Conservation (phyloP, 805 yeast species). For the Metschnikowia matae region DNA sequence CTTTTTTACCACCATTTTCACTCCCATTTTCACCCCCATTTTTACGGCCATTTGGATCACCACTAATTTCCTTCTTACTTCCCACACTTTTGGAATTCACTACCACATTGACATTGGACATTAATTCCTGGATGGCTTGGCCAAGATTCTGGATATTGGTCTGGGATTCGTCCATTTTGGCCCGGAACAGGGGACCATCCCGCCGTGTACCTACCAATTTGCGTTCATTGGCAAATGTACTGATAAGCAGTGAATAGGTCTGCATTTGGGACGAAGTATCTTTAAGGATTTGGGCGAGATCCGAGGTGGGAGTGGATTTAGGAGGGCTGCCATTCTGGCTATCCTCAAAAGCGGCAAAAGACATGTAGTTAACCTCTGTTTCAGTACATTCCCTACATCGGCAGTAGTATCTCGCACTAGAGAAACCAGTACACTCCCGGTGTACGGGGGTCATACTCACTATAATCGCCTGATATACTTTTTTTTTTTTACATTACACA, state of each 20-base stretch:
- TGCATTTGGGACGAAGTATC: constrained; percentile 41
- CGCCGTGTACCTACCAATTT: constrained; percentile 50
- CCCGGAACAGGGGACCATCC: constrained; percentile 40
- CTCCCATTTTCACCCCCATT: neutral
- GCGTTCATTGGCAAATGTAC: constrained; percentile 46
- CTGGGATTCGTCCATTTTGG: constrained; percentile 29
- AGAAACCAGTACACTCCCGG: neutral
- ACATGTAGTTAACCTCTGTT: constrained; percentile 29
- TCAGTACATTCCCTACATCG: no score
- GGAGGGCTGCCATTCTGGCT: constrained; percentile 35
- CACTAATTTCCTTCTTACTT: neutral
- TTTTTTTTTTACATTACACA: no score
- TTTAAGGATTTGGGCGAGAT: constrained; percentile 30
- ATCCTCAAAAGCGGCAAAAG: constrained; percentile 53
- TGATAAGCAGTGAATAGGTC: constrained; percentile 46
- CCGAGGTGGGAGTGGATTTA: constrained; percentile 13
- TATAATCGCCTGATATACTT: neutral
- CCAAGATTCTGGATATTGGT: constrained; percentile 31
- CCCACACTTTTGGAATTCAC: constrained; percentile 14
- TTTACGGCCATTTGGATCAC: neutral
- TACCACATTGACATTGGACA: constrained; percentile 27
- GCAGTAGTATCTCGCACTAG: no score
- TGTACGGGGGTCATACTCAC: neutral
- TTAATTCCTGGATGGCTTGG: constrained; percentile 28
- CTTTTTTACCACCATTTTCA: neutral